Conservation (phyloP, 768 basidiomycete species). For the Amanita phalloides region DNA sequence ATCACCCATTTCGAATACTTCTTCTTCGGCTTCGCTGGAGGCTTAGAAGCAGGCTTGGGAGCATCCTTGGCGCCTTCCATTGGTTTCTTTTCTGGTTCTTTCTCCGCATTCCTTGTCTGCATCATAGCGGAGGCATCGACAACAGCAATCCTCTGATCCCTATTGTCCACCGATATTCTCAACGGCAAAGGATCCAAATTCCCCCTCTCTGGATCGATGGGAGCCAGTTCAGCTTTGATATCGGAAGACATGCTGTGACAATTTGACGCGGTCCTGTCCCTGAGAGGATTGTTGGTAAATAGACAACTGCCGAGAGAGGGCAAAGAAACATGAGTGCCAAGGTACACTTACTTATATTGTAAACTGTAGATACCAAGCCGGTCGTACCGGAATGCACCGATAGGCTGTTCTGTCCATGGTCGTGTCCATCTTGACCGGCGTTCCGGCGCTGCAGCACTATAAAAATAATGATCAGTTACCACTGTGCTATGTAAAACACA, state of each 20-base stretch:
- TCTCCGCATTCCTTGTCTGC: neutral
- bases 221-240: slow-evolving; percentile 24
- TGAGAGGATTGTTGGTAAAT: slow-evolving; percentile 7
- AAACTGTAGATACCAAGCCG: neutral
- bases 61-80: slow-evolving; percentile 25
- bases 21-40: slow-evolving; percentile 35
- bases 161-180: slow-evolving; percentile 18
- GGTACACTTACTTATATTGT: slow-evolving; percentile 30
- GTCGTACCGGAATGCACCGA: neutral
- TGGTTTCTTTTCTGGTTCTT: slow-evolving; percentile 3
- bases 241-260: slow-evolving; percentile 32
- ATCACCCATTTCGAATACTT: slow-evolving; percentile 49
- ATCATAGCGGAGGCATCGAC: slow-evolving; percentile 9
- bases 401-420: neutral
- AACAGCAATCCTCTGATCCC: slow-evolving; percentile 25
- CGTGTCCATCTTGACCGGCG: slow-evolving; percentile 3
- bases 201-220: slow-evolving; percentile 51
- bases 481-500: neutral
- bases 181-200: slow-evolving; percentile 32
- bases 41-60: slow-evolving; percentile 26
- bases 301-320: slow-evolving; percentile 33
- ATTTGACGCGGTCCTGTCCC: neutral
- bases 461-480: slow-evolving; percentile 1
- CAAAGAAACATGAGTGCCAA: slow-evolving; percentile 51
- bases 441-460: neutral